Evolutionary conservation across 352 stramenopile species (phyloP).

Genomic region (Phytophthora sojae): DNA sequence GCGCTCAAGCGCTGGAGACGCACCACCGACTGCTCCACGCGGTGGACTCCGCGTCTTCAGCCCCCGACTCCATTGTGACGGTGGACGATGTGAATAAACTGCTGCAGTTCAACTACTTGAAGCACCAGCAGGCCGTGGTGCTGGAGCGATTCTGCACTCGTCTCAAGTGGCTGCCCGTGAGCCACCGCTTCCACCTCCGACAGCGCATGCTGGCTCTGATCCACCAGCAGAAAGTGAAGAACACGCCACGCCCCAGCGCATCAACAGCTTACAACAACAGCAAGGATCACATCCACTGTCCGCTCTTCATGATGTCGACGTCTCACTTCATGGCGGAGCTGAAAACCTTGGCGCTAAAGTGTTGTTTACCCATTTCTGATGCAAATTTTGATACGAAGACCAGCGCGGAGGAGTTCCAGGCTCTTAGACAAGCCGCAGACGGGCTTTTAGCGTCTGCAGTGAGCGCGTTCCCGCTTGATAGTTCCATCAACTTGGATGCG

Average conservation of each 20-base stretch:
- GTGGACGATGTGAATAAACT: conserved; percentile 42
- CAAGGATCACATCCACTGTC: conserved; percentile 44
- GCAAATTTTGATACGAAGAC: conserved; percentile 1
- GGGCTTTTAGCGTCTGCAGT: conserved; percentile 12
- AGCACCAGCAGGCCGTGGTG: conserved; percentile 27
- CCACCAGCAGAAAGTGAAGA: conserved; percentile 48
- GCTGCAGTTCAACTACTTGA: conserved; percentile 41
- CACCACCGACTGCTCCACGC: conserved; percentile 39
- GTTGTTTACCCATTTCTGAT: conserved; percentile 17
- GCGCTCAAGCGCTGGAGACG: conserved; percentile 23
- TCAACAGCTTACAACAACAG: conserved; percentile 1
- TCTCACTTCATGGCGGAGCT: conserved; percentile 45
- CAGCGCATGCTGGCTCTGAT: conserved; percentile 59
- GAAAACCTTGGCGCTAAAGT: conserved; percentile 29
- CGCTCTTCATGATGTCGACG: conserved; percentile 44
- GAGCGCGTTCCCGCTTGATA: conserved; percentile 9
- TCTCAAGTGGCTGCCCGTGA: conserved; percentile 55
- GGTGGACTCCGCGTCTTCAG: neutral
- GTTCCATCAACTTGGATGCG: conserved; percentile 10
- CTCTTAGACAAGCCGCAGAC: conserved; percentile 18
- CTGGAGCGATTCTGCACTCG: conserved; percentile 52
- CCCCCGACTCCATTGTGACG: neutral
- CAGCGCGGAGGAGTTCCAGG: conserved; percentile 8
- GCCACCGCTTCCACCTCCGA: conserved; percentile 60
- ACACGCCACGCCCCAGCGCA: conserved; percentile 15